Evolutionary conservation across 2,329 filamentous ascomycete species (phyloP), one percentile per base, ranked within the genome.

Genomic region (Xylariaceae sp.): DNA sequence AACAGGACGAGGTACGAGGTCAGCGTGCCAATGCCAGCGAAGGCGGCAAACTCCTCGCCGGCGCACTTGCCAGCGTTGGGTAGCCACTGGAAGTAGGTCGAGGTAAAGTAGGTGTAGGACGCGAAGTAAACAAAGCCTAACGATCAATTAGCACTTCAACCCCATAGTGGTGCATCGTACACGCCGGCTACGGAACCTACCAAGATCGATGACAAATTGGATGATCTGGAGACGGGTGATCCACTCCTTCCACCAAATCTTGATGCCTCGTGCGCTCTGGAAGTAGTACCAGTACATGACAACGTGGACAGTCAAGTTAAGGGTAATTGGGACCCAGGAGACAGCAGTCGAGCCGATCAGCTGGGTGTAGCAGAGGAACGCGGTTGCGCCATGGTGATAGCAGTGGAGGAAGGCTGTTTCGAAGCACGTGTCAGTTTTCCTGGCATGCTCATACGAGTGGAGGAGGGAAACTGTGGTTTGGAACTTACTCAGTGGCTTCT

Each of bases 221-320:
- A 86, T 80, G 66, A 97, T 97, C 70, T 97, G 90, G 60, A 96
- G 84, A 61, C 89, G 86, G 55, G 90, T 97, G 63, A 97, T 94
- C 84, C 90, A 97, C 71, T 96, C 88, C 84, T 97, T 97, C 90
- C 90, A 97, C 89, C 89, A 96, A 69, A 96, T 92, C 59, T 83
- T 83, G 66, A 97, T 80, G 54, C 92, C 92, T 55, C 90, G 88
- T 39, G 90, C 89, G 60, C 87, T 90, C 76, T 97, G 90, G 83
- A 97, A 97, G 79, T 97, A 97, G 81, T 97, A 97, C 89, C 89
- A 96, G 83, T 97, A 97, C 90, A 97, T 97, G 62, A 96, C 85
- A 43, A 97, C 90, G 70, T 97, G 90, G 39, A 97, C 90, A 49
- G 79, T 80, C 60, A 97, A 70, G 76, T 97, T 97, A 56, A 97